Evolutionary conservation across 495 filamentous ascomycete genomes (phyloP).

Genomic region (Penicillium crystallinum): DNA sequence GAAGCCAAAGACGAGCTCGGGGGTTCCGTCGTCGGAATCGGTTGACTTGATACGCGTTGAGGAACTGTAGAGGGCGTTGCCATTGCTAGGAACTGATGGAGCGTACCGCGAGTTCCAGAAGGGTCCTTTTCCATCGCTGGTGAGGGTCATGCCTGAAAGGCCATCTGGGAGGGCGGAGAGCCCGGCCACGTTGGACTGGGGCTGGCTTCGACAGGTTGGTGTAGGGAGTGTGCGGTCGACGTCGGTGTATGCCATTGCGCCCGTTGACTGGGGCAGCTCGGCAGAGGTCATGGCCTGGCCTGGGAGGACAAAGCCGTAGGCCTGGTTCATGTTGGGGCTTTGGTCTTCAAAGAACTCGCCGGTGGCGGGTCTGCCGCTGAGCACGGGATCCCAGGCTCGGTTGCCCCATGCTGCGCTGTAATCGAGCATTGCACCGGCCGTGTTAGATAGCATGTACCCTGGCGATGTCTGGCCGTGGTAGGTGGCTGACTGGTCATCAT

Average conservation of each 20-base stretch:
- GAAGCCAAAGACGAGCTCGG: constrained; percentile 30
- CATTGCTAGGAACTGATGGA: constrained; percentile 9
- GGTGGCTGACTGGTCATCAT: constrained; percentile 24
- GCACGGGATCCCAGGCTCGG: constrained; percentile 22
- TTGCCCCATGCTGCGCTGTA: constrained; percentile 26
- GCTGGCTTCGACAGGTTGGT: constrained; percentile 23
- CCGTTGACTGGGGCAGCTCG: constrained; percentile 10
- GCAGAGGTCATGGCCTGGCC: constrained; percentile 23
- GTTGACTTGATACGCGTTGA: constrained; percentile 16
- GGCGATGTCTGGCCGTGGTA: constrained; percentile 24
- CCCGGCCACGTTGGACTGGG: constrained; percentile 5
- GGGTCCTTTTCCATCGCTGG: constrained; percentile 9
- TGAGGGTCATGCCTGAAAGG: constrained; percentile 10
- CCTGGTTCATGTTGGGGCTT: constrained; percentile 21
- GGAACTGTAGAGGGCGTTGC: constrained; percentile 17
- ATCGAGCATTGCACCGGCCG: constrained; percentile 21
- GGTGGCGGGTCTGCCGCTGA: constrained; percentile 15
- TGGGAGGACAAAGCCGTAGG: constrained; percentile 28
- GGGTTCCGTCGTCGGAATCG: constrained; percentile 7
- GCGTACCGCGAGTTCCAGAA: constrained; percentile 14
- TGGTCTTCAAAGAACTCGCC: constrained; percentile 27
- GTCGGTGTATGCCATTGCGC: constrained; percentile 21
- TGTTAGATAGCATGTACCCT: constrained; percentile 27
- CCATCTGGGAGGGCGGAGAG: constrained; percentile 12
- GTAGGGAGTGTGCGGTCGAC: constrained; percentile 38